These are phyloP conservation scores for Solanum pinnatisectum DNA, from an alignment of 257 asterid species.

Conservation along the genomic window DNA sequence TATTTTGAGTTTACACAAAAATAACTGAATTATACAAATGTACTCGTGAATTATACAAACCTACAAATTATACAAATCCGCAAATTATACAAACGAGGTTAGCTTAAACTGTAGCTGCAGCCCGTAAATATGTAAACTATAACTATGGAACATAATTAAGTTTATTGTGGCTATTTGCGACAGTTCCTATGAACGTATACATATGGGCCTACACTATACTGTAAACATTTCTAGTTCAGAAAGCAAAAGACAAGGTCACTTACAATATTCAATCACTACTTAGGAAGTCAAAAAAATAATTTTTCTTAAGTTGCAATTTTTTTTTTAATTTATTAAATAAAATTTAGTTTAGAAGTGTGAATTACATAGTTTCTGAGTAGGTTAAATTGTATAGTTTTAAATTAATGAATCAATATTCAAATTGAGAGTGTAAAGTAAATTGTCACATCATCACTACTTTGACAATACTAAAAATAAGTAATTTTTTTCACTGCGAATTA, in stretches of 20 bases:
- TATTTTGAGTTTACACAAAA: too few species aligned
- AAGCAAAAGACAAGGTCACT: neutral
- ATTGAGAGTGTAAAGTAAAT: neutral
- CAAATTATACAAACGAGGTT: too few species aligned
- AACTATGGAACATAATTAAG: too few species aligned
- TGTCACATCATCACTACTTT: neutral
- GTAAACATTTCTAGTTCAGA: neutral
- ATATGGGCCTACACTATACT: neutral
- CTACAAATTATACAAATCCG: too few species aligned
- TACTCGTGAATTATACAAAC: too few species aligned
- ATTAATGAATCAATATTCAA: neutral
- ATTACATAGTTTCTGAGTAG: neutral
- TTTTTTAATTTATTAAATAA: neutral
- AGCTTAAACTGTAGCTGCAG: too few species aligned
- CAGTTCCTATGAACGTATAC: neutral
- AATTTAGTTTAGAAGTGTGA: neutral
- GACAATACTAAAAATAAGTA: neutral
- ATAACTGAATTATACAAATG: too few species aligned
- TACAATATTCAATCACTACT: neutral
- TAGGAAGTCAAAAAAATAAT: neutral
- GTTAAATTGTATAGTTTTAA: neutral
- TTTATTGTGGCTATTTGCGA: too few species aligned
- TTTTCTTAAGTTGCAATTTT: neutral
- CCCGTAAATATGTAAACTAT: too few species aligned
- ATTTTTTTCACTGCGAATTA: accelerated